These are phyloP conservation scores for Fonsecaea monophora DNA, from an alignment of 2,329 filamentous ascomycete species.

Conservation along the genomic window DNA sequence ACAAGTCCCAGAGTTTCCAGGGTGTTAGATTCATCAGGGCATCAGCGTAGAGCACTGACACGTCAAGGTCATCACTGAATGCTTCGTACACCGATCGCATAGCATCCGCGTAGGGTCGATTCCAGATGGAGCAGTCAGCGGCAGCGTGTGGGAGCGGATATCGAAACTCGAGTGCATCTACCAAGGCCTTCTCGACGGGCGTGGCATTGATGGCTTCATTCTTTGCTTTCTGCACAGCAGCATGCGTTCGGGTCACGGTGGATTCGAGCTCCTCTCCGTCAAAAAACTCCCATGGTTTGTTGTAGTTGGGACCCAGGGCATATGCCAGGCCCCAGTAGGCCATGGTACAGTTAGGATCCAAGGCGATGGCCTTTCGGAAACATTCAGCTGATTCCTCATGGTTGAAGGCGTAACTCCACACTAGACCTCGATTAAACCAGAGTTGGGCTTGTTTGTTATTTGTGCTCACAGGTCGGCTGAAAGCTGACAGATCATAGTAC, in stretches of 20 bases:
- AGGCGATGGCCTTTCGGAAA: slow-evolving; percentile 46
- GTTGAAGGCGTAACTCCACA: slow-evolving; percentile 52
- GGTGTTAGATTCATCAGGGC: slow-evolving; percentile 70
- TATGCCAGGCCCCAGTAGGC: slow-evolving; percentile 61
- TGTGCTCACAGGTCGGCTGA: slow-evolving; percentile 47
- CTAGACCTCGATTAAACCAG: slow-evolving; percentile 50
- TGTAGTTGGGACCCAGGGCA: slow-evolving; percentile 76
- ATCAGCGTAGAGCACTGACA: slow-evolving; percentile 69
- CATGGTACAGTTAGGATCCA: slow-evolving; percentile 48
- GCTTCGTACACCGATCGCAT: slow-evolving; percentile 63
- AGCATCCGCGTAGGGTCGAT: slow-evolving; percentile 65
- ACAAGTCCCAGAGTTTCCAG: slow-evolving; percentile 69
- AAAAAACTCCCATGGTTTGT: slow-evolving; percentile 78
- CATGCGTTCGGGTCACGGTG: slow-evolving; percentile 32
- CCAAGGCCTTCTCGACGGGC: slow-evolving; percentile 66
- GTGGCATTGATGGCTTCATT: slow-evolving; percentile 47
- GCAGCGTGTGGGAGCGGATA: slow-evolving; percentile 63
- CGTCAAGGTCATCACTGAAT: slow-evolving; percentile 66
- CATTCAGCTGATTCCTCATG: slow-evolving; percentile 49
- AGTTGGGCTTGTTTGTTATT: slow-evolving; percentile 43
- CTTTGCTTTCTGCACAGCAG: slow-evolving; percentile 49
- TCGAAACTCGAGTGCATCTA: slow-evolving; percentile 66
- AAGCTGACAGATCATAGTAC: slow-evolving; percentile 47
- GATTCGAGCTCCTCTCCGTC: slow-evolving; percentile 64
- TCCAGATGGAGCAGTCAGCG: slow-evolving; percentile 62